A percentile compares a stretch with the other conserved stretches of the same genome.
phyloP scores from a whole-genome alignment of 176 grass and related monocot genomes.

The Cenchrus fungigraminus region DNA sequence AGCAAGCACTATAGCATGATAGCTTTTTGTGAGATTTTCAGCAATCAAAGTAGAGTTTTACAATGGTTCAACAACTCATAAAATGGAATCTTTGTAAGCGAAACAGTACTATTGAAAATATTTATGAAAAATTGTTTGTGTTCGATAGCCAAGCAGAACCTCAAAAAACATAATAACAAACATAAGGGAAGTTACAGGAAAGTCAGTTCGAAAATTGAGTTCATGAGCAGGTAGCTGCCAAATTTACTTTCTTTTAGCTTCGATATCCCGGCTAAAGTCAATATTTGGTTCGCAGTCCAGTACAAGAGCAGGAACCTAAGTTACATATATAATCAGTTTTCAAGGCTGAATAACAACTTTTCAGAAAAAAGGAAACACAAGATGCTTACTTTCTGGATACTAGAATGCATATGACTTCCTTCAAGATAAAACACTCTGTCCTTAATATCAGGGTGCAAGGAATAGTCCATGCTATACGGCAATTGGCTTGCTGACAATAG shows the following conservation, averaged over 20 bases:
- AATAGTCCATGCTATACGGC: constrained; percentile 38
- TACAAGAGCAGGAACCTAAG: constrained; percentile 56
- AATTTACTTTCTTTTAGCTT: constrained; percentile 57
- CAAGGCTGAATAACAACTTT: not conserved
- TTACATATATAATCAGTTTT: not conserved
- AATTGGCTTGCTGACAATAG: constrained; percentile 59
- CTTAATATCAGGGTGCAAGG: constrained; percentile 64
- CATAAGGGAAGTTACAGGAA: not conserved
- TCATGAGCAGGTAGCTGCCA: not conserved
- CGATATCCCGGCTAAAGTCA: constrained; percentile 48
- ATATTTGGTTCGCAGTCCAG: constrained; percentile 55
- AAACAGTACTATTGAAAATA: not conserved
- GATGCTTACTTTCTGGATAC: constrained; percentile 65
- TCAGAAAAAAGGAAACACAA: not conserved
- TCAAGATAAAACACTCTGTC: constrained; percentile 62
- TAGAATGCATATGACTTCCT: constrained; percentile 65
- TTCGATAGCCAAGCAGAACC: not conserved
- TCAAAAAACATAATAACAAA: not conserved
- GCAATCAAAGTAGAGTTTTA: not conserved
- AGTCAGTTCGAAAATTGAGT: not conserved
- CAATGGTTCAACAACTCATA: not conserved
- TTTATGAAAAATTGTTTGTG: not conserved
- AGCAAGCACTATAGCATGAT: not conserved
- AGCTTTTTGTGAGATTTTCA: not conserved
- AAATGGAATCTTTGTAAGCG: not conserved